Conservation (phyloP, 352 stramenopile species). For the Plasmopara viticola region DNA sequence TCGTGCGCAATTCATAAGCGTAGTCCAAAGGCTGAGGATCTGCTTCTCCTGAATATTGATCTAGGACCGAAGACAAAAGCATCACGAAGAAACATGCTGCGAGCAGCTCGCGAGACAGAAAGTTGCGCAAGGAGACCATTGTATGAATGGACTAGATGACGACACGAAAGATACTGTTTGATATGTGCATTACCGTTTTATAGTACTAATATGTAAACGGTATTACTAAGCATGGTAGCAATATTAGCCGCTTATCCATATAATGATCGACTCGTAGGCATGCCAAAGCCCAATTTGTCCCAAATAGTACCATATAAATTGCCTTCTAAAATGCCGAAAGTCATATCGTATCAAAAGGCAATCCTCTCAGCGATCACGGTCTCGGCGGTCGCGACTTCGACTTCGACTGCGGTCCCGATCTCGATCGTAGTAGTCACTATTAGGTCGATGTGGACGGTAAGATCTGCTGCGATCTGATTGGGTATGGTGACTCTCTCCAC, state of each 20-base stretch:
- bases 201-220: no score
- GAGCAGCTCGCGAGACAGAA: conserved; percentile 43
- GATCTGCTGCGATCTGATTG: conserved; percentile 23
- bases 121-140: conserved; percentile 13
- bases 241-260: no score
- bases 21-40: conserved; percentile 28
- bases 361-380: conserved; percentile 9
- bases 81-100: conserved; percentile 43
- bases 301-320: no score
- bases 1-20: conserved; percentile 32
- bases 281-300: no score
- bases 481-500: conserved; percentile 19
- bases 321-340: no score
- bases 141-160: not conserved
- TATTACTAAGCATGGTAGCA: no score
- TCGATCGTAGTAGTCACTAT: conserved; percentile 35
- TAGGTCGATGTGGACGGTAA: conserved; percentile 27
- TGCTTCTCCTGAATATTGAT: conserved; percentile 38
- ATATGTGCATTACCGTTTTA: no score
- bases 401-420: conserved; percentile 25
- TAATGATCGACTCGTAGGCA: no score
- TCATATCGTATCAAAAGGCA: not conserved
- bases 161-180: not conserved
- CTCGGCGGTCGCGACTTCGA: conserved; percentile 23
- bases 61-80: conserved; percentile 44